Percentiles rank a stretch among this genome's conserved stretches.
Conservation (phyloP, 2,329 filamentous ascomycete species). For the Lanzia echinophila region DNA sequence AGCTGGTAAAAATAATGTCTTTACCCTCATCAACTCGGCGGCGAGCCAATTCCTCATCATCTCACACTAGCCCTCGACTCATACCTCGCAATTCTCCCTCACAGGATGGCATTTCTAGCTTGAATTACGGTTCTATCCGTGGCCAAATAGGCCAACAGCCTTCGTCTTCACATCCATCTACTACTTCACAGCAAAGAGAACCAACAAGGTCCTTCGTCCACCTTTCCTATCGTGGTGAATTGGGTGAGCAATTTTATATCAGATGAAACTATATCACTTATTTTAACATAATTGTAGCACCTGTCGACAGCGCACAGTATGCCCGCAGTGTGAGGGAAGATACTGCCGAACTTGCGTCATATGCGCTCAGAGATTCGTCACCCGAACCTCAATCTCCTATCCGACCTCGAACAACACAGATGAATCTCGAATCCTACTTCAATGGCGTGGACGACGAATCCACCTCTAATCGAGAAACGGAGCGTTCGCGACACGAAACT, state of each 20-base stretch:
- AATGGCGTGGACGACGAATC: slow-evolving; percentile 20
- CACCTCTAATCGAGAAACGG: slow-evolving; percentile 14
- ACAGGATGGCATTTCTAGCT: slow-evolving; percentile 14
- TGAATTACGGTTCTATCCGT: slow-evolving; percentile 22
- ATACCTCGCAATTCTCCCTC: slow-evolving; percentile 22
- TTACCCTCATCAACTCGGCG: slow-evolving; percentile 19
- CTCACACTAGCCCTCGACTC: slow-evolving; percentile 23
- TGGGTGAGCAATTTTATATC: slow-evolving; percentile 37
- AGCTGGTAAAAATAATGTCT: slow-evolving; percentile 18
- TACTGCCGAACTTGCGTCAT: slow-evolving; percentile 79
- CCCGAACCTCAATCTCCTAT: slow-evolving; percentile 27
- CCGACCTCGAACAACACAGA: slow-evolving; percentile 17
- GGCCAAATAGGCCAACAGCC: slow-evolving; percentile 13
- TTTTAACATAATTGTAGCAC: slow-evolving; percentile 32
- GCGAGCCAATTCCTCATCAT: slow-evolving; percentile 17
- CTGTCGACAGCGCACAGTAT: slow-evolving; percentile 64
- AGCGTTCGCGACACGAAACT: slow-evolving; percentile 37
- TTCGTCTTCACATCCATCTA: slow-evolving; percentile 14
- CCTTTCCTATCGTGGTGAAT: slow-evolving; percentile 52
- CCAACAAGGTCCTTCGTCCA: slow-evolving; percentile 68
- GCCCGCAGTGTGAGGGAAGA: slow-evolving; percentile 76
- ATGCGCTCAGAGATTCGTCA: slow-evolving; percentile 61
- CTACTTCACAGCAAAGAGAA: slow-evolving; percentile 43
- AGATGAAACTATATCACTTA: not conserved
- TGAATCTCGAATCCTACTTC: slow-evolving; percentile 26